Percentiles rank a stretch among this genome's conserved stretches.
Evolutionary conservation across 805 yeast species (phyloP).

Genomic region (Henningerozyma blattae): DNA sequence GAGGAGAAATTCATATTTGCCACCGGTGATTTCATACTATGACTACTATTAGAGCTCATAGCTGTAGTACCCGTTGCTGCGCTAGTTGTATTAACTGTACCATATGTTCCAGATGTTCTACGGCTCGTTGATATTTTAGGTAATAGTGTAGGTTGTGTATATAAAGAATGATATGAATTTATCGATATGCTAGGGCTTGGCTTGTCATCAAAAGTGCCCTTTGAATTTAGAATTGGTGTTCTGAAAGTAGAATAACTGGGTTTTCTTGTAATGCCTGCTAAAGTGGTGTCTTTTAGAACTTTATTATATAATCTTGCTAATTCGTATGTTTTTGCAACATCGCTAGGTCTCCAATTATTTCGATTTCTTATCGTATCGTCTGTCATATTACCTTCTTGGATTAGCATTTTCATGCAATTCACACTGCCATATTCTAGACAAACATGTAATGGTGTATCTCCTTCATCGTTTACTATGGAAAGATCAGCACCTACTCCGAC

Average conservation of each 20-base stretch:
- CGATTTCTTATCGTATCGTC: constrained; percentile 38
- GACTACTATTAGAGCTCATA: too few species aligned
- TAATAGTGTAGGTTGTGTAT: constrained; percentile 6
- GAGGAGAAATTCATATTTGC: constrained; percentile 10
- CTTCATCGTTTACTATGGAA: constrained; percentile 55
- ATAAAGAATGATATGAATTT: constrained; percentile 13
- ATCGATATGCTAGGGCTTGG: constrained; percentile 19
- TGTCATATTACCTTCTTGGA: constrained; percentile 28
- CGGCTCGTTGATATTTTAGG: constrained; percentile 16
- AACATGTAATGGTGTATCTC: constrained; percentile 75
- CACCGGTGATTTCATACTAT: constrained; percentile 6
- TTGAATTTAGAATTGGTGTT: constrained; percentile 17
- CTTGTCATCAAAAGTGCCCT: constrained; percentile 18
- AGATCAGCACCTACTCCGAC: constrained; percentile 70
- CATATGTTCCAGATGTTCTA: too few species aligned
- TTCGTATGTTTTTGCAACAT: constrained; percentile 44
- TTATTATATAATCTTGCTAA: constrained; percentile 32
- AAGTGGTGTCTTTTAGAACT: constrained; percentile 14
- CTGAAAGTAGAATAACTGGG: constrained; percentile 13
- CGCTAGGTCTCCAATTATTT: constrained; percentile 56
- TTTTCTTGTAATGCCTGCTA: constrained; percentile 7
- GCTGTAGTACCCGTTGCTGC: too few species aligned
- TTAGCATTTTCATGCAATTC: constrained; percentile 41
- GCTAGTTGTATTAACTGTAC: too few species aligned
- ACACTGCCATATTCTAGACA: constrained; percentile 63